phyloP scores from a whole-genome alignment of 2,329 filamentous ascomycete species.

The Didymella glomerata region DNA sequence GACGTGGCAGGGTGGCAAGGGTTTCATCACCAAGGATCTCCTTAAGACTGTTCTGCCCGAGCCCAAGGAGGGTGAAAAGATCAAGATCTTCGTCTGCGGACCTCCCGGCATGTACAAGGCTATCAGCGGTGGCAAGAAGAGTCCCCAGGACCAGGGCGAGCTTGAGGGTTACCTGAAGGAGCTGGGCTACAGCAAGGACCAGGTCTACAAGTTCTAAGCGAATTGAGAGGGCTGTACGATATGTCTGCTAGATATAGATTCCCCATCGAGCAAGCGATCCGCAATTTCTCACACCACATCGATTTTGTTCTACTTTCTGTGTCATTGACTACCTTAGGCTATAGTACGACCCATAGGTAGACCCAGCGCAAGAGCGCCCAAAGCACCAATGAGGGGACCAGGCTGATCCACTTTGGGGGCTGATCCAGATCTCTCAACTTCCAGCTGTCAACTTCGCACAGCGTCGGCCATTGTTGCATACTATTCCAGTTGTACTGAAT shows the following conservation, averaged over 20 bases:
- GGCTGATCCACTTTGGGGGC: too few relatives aligned
- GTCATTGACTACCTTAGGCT: background rate
- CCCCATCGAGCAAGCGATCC: slow-evolving; percentile 15
- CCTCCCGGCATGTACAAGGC: slow-evolving; percentile 94
- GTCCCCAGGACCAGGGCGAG: slow-evolving; percentile 93
- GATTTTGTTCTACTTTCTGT: background rate
- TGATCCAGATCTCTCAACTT: too few relatives aligned
- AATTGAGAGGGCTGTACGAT: slow-evolving; percentile 32
- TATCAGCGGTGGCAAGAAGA: slow-evolving; percentile 87
- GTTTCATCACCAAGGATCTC: slow-evolving; percentile 87
- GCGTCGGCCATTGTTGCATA: too few relatives aligned
- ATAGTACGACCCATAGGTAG: too few relatives aligned
- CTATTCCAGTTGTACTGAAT: too few relatives aligned
- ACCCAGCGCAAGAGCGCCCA: too few relatives aligned
- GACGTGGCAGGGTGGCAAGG: slow-evolving; percentile 78
- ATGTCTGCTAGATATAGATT: slow-evolving; percentile 27
- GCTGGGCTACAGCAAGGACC: slow-evolving; percentile 83
- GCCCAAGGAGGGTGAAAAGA: slow-evolving; percentile 82
- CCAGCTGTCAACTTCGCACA: too few relatives aligned
- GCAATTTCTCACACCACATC: background rate
- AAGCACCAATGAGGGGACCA: too few relatives aligned
- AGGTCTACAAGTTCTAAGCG: slow-evolving; percentile 80
- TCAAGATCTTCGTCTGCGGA: slow-evolving; percentile 97
- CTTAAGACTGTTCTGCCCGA: slow-evolving; percentile 94
- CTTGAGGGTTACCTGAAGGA: slow-evolving; percentile 82